Conservation (phyloP, 805 yeast species). For the Lipomyces mesembrius region DNA sequence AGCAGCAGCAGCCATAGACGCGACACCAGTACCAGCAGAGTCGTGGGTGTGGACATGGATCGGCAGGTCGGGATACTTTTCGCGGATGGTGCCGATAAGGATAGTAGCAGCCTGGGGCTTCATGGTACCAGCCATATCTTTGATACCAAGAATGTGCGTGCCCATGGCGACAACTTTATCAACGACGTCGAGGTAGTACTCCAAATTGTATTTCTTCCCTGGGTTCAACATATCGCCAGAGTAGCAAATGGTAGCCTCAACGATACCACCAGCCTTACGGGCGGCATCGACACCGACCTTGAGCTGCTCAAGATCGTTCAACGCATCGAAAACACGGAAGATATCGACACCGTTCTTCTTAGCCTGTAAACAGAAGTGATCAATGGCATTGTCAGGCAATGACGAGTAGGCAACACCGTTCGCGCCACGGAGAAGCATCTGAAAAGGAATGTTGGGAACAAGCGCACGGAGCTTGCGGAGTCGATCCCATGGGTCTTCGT, state of each 20-base stretch:
- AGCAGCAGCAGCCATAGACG: constrained; percentile 94
- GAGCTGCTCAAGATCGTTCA: constrained; percentile 94
- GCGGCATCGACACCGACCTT: constrained; percentile 98
- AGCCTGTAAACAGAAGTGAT: constrained; percentile 94
- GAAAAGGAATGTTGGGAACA: constrained; percentile 99
- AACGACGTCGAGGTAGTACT: constrained; percentile 80
- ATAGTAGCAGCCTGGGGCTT: constrained; percentile 91
- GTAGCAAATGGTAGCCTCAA: constrained; percentile 97
- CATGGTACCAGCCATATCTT: constrained; percentile 99
- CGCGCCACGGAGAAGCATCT: constrained; percentile 98
- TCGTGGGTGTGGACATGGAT: constrained; percentile 99
- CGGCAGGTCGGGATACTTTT: constrained; percentile 87
- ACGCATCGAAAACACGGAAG: constrained; percentile 96
- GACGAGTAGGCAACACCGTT: constrained; percentile 99
- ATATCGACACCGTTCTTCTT: constrained; percentile 95
- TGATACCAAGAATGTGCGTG: constrained; percentile 94
- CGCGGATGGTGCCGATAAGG: constrained; percentile 80
- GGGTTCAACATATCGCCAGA: constrained; percentile 98
- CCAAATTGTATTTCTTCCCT: constrained; percentile 94
- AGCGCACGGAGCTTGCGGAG: constrained; percentile 81
- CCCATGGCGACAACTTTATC: constrained; percentile 89
- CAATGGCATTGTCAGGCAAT: constrained; percentile 97
- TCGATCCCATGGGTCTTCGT: constrained; percentile 99
- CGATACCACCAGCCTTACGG: constrained; percentile 97
- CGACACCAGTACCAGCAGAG: constrained; percentile 99